Base-by-base conservation (phyloP, 352 stramenopile species). In the Pythium apleroticum region DNA sequence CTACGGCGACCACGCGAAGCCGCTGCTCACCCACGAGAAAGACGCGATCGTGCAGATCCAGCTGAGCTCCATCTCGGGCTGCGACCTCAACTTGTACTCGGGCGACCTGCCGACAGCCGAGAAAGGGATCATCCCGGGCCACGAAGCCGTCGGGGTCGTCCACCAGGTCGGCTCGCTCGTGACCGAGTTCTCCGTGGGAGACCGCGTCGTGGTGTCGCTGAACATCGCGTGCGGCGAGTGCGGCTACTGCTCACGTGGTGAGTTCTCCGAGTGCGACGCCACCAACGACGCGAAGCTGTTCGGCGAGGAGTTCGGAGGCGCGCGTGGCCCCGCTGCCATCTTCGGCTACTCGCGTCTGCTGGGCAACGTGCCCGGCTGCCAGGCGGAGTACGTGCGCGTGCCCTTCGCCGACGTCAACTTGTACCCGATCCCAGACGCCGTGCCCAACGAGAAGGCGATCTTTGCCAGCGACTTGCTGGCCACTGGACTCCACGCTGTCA, bases 331-430 rank as follows among this genome's bases (percentile, higher is more conserved):
- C 17, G 69, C 69, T 3, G 74, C 74, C 19, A 69, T 85, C 30
- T 72, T 87, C 22, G 78, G 78, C 7, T 80, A 72, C 62, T 72
- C 65, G 0, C 57, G 60, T 0, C 52, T 78, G 25, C 22, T 80
- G n/a, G 74, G 72, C 35, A 71, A 70, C 30, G 52, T 85, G 4
- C 76, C 76, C 15, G 78, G 78, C n/a, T 80, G 62, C 14, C 78
- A 87, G 55, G 78, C 78, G 11, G 76, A 87, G 59, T 85, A 64
- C 31, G 65, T 87, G 52, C 72, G 75, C n/a, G 74, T 87, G 45
- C 78, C 78, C 9, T 74, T 84, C 30, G 78, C 70, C 2, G 78
- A 85, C 31, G 65, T 72, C 15, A 87, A 82, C 55, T 61, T 73
- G 17, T 66, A 65, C 45, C 55, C 57, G 24, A 64, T 84, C 19